Conservation (phyloP, 108 stramenopile species). For the Fistulifera pelliculosa region DNA sequence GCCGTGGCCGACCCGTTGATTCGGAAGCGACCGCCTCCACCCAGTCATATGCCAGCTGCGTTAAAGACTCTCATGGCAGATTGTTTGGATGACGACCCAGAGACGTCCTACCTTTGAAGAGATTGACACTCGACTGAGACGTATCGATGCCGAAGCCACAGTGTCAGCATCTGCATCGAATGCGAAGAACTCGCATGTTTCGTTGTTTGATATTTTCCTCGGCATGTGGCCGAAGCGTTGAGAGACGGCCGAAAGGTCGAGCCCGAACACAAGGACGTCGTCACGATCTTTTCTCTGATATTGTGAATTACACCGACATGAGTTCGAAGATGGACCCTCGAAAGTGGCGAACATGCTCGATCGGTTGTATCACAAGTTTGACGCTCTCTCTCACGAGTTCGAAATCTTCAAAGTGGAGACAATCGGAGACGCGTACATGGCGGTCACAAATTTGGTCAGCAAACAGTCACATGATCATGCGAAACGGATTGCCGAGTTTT, state of each 20-base stretch:
- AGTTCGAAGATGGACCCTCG: constrained; percentile 35
- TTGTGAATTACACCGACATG: constrained; percentile 64
- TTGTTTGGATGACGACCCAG: constrained; percentile 12
- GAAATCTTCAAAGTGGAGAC: constrained; percentile 76
- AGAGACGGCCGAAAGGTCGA: constrained; percentile 38
- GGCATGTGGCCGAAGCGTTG: constrained; percentile 34
- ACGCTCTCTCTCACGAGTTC: constrained; percentile 48
- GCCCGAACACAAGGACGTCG: constrained; percentile 37
- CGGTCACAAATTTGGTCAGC: constrained; percentile 51
- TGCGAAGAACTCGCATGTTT: constrained; percentile 10
- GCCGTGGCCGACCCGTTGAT: constrained; percentile 13
- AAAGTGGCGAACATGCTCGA: constrained; percentile 57
- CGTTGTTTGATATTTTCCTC: constrained; percentile 21
- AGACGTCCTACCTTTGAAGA: constrained; percentile 23
- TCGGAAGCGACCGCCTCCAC: constrained; percentile 20
- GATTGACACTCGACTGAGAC: background rate
- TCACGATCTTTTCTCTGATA: constrained; percentile 57
- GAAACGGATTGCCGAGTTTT: constrained; percentile 67
- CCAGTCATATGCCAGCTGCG: constrained; percentile 5
- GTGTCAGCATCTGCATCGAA: constrained; percentile 5
- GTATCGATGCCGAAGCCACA: background rate
- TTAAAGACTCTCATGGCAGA: constrained; percentile 15
- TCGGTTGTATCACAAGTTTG: constrained; percentile 55
- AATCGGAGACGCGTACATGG: constrained; percentile 69
- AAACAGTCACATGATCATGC: constrained; percentile 50